Base-by-base conservation (phyloP, 768 basidiomycete species). In the Boletus subcaerulescens region DNA sequence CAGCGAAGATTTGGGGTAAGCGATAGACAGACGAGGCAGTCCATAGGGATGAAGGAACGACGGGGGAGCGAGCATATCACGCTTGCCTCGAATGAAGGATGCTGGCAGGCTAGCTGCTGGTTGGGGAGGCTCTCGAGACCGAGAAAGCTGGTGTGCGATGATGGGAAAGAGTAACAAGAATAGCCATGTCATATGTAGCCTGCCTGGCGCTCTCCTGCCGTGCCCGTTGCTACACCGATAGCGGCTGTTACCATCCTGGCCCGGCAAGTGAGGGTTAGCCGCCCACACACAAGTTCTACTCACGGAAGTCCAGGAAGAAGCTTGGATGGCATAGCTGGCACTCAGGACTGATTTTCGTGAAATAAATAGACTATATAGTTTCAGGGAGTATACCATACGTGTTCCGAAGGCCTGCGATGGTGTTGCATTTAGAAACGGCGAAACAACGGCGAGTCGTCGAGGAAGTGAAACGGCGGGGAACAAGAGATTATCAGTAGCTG, bases 1-100 rank as follows among this genome's bases (percentile, higher is more conserved):
- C 89, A 92, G 56, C 89, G 89, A 58, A 92, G 80, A 58, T 83
- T 87, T 39, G 86, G 71, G 54, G 84, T 81, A 36, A 81, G 73
- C 31, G 90, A 91, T 57, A 91, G 74, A 71, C 89, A 92, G 63
- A 83, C 38, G 55, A 78, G 76, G 73, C 72, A 74, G 56, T 41
- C 60, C 64, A 62, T 67, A 36, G 38, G 42, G 53, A 45, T 35
- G 17, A 57, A 56, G 3, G 57, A 46, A 44, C 24, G 52, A 63
- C 52, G 53, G 47, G 48, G 67, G 60, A 63, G 62, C 45, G 64
- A 53, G 73, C 75, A 77, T 75, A 57, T 72, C 73, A 70, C 63
- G 59, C 51, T 53, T 24, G 55, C 54, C 52, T 52, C 48, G 50
- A 70, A 60, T 61, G 65, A 60, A 60, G 60, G 59, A 65, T 48